Conservation (phyloP, 2,329 filamentous ascomycete species). For the Aspergillus sp. region DNA sequence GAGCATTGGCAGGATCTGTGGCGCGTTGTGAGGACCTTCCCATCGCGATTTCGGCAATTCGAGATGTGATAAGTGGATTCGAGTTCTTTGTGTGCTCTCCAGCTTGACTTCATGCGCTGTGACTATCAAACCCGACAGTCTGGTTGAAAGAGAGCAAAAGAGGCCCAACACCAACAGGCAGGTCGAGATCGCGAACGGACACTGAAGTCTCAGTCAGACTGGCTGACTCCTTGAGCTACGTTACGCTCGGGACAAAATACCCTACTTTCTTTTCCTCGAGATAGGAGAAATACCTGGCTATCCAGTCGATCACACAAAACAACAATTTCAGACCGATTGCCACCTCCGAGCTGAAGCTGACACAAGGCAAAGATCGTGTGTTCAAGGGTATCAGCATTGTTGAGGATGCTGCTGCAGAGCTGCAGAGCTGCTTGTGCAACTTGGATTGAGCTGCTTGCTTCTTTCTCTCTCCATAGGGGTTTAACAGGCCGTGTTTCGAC, state of each 20-base stretch:
- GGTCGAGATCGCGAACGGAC: neutral
- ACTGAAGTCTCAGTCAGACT: neutral
- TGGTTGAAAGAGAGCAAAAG: slow-evolving; percentile 5
- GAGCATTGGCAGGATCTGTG: slow-evolving; percentile 5
- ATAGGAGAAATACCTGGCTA: neutral
- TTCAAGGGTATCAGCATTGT: neutral
- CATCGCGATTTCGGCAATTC: slow-evolving; percentile 4
- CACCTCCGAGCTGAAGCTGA: neutral
- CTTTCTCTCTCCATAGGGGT: slow-evolving; percentile 2
- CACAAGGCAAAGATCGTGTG: slow-evolving; percentile 4
- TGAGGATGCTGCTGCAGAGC: slow-evolving; percentile 3
- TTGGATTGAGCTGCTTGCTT: neutral
- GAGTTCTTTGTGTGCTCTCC: slow-evolving; percentile 3
- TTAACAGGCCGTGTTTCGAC: neutral
- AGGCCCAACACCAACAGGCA: neutral
- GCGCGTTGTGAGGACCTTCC: neutral
- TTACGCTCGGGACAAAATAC: neutral
- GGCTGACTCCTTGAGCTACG: neutral
- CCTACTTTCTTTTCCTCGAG: slow-evolving; percentile 1
- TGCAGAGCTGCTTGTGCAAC: slow-evolving; percentile 9
- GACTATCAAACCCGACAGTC: slow-evolving; percentile 2
- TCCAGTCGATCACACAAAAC: slow-evolving; percentile 1
- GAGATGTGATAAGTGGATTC: slow-evolving; percentile 13
- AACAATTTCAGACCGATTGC: neutral
- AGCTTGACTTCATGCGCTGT: neutral